A percentile compares a stretch with the other conserved stretches of the same genome.
phyloP scores from a whole-genome alignment of 2,329 filamentous ascomycete species.

The Alternaria consortialis region DNA sequence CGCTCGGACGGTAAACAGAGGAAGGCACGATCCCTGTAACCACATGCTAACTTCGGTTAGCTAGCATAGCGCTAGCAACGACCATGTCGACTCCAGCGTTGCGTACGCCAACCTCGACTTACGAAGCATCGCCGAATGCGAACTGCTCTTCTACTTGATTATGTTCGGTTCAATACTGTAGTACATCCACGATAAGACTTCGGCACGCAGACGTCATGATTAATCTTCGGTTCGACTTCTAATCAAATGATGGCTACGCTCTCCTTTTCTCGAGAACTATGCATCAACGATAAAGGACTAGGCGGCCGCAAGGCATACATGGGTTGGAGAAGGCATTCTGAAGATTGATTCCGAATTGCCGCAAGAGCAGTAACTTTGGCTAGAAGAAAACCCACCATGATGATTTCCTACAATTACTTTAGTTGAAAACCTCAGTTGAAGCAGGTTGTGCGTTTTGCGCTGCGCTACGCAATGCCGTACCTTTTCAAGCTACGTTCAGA shows the following conservation, averaged over 20 bases:
- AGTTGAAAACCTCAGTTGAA: too few species aligned
- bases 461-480: too few species aligned
- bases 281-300: too few species aligned
- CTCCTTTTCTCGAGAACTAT: background rate
- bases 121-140: background rate
- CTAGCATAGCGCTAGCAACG: conserved; percentile 1
- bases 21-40: conserved; percentile 14
- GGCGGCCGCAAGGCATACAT: too few species aligned
- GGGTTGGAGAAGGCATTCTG: too few species aligned
- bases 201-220: background rate
- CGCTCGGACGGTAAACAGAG: conserved; percentile 21
- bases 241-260: background rate
- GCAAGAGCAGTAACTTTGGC: too few species aligned
- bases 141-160: background rate
- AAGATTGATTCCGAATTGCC: too few species aligned
- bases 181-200: background rate
- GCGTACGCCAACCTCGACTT: background rate
- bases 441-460: too few species aligned
- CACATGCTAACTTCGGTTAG: conserved; percentile 9
- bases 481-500: too few species aligned
- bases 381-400: too few species aligned
- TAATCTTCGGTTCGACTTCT: background rate
- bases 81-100: background rate
- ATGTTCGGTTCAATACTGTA: background rate
- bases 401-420: too few species aligned